phyloP scores from a whole-genome alignment of 768 basidiomycete genomes.

The Daedaleopsis sinensis region DNA sequence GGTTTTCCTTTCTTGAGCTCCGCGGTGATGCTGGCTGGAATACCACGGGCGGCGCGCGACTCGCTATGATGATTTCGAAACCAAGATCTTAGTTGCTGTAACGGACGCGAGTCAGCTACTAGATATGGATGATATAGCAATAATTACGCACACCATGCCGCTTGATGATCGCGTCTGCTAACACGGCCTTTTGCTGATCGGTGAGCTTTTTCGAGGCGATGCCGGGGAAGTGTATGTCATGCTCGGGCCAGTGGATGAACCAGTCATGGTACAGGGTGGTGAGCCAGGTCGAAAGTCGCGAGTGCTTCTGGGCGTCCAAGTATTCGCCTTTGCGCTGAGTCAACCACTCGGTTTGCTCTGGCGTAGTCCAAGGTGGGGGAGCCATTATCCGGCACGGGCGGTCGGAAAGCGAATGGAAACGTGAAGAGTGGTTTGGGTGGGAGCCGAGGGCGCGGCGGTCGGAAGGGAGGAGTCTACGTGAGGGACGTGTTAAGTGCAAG shows the following conservation, averaged over 20 bases:
- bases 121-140: background rate
- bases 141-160: background rate
- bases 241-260: background rate
- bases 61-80: background rate
- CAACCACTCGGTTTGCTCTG: background rate
- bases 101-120: background rate
- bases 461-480: too few species aligned
- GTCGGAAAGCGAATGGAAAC: too few species aligned
- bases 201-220: background rate
- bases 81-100: background rate
- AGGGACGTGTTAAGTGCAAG: too few species aligned
- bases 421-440: too few species aligned
- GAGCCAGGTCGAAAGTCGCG: background rate
- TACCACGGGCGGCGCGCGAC: too few species aligned
- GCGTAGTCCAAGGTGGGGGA: too few species aligned
- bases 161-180: background rate
- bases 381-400: too few species aligned
- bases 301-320: background rate
- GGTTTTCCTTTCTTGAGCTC: background rate
- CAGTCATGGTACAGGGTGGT: background rate
- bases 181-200: background rate
- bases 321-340: background rate
- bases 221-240: background rate
- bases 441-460: too few species aligned
- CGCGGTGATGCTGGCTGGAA: background rate